Conservation (phyloP, 1,284 basidiomycete genomes). For the Fomitopsis pinicola region DNA sequence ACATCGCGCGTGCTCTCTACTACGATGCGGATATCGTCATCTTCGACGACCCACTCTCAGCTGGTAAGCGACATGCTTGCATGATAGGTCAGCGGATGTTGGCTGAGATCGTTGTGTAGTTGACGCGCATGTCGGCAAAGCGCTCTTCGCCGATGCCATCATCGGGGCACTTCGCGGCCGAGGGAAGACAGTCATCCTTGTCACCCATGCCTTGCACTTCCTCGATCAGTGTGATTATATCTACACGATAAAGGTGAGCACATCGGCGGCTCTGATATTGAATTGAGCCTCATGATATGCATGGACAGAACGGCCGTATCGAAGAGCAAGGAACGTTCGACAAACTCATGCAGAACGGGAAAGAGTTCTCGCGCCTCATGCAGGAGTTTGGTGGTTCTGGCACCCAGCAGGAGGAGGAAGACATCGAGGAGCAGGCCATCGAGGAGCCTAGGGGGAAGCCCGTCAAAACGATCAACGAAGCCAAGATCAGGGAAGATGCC, state of each 20-base stretch:
- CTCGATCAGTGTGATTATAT: conserved; percentile 65
- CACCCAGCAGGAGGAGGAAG: conserved; percentile 36
- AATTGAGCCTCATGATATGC: background rate
- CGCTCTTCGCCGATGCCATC: conserved; percentile 67
- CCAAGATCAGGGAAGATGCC: conserved; percentile 35
- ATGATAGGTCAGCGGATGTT: background rate
- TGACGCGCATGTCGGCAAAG: conserved; percentile 68
- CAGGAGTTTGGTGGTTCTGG: conserved; percentile 59
- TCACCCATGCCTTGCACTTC: conserved; percentile 75
- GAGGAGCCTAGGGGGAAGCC: conserved; percentile 20
- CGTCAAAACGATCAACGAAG: conserved; percentile 29
- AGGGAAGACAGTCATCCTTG: conserved; percentile 66
- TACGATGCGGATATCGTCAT: conserved; percentile 66
- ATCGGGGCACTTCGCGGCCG: conserved; percentile 44
- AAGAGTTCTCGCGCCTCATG: conserved; percentile 60
- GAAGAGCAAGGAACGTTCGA: conserved; percentile 64
- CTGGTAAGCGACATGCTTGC: conserved; percentile 35
- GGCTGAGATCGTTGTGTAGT: conserved; percentile 30
- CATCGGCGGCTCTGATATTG: background rate
- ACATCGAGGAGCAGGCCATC: conserved; percentile 31
- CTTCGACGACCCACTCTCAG: conserved; percentile 74
- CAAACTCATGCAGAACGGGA: conserved; percentile 47
- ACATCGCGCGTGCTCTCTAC: conserved; percentile 73
- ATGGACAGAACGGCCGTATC: conserved; percentile 46
- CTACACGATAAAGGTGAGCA: conserved; percentile 37